These are phyloP conservation scores for Puya raimondii DNA, from an alignment of 176 grass and related monocot species.

Conservation along the genomic window DNA sequence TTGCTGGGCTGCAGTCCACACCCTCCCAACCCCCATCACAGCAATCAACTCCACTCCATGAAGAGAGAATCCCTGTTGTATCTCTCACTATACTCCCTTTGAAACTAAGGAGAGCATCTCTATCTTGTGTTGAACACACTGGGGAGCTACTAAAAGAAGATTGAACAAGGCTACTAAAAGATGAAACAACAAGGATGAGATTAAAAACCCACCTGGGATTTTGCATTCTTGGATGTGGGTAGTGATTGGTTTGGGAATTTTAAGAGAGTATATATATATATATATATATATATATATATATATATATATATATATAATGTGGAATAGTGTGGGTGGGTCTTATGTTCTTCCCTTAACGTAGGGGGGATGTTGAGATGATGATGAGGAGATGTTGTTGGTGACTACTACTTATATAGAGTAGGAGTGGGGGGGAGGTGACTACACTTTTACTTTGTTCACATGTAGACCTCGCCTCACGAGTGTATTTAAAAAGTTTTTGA, in stretches of 20 bases:
- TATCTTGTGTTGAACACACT: slow-evolving; percentile 37
- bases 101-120: slow-evolving; percentile 45
- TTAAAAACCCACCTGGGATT: not conserved
- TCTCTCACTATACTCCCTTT: slow-evolving; percentile 44
- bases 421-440: slow-evolving; percentile 4
- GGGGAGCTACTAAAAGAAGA: not conserved
- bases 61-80: slow-evolving; percentile 53
- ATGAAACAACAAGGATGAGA: not conserved
- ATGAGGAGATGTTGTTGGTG: not conserved
- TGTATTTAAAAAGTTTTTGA: not conserved
- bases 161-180: not conserved
- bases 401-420: slow-evolving; percentile 19
- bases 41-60: slow-evolving; percentile 55
- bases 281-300: not conserved
- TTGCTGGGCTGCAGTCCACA: slow-evolving; percentile 47
- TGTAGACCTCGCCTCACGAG: slow-evolving; percentile 17
- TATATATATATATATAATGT: not conserved
- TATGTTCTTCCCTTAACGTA: slow-evolving; percentile 13
- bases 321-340: not conserved
- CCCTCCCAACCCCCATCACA: slow-evolving; percentile 60
- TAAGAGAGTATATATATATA: not conserved
- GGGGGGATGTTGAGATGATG: slow-evolving; percentile 19
- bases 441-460: slow-evolving; percentile 33
- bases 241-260: not conserved
- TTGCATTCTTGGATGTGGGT: slow-evolving; percentile 1